Base-by-base conservation (phyloP, 2,329 filamentous ascomycete species). In the Parafenestella ontariensis region DNA sequence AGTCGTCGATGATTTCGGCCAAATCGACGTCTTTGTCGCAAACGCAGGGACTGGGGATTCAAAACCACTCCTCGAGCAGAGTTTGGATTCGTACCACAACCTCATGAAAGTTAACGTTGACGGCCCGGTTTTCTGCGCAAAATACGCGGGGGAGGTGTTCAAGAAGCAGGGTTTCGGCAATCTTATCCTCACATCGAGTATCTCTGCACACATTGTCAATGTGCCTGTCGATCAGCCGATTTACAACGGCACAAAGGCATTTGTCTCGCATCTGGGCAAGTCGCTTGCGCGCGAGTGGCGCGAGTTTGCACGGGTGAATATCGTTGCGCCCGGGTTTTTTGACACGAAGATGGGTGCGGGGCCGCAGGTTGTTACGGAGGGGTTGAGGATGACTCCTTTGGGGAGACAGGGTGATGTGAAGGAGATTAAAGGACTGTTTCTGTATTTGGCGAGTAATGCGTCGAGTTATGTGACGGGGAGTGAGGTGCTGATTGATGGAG, bases 401-500 rank as follows among this genome's bases (percentile, higher is more conserved):
- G 89, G 85, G 24, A 82, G 91, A 43, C 88, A 92, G 71, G 91
- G 89, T 11, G 78, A 87, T 60, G 83, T 84, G 0, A 83, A 86
- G 58, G 91, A 96, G 78, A 81, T 96, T 56, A 93, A 94, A 78
- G 91, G 90, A 3, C 85, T 88, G 15, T 96, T 89, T 71, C 76
- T 96, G 46, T 95, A 92, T 72, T 77, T 96, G 49, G 89, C 89
- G 6, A 90, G 87, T n/a, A 90, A 95, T 75, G 91, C 91, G 3
- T 84, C 86, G 15, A 89, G 85, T 50, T 96, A 91, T 75, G 90
- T 88, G 9, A 95, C 91, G 0, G 91, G 90, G 0, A 81, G 84
- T 8, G 89, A 92, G 72, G 79, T 93, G 41, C 76, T 90, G 47
- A 84, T 93, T 39, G 91, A 95, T 71, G 91, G 90, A 37, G 89